A percentile compares a stretch with the other conserved stretches of the same genome.
phyloP scores from a whole-genome alignment of 768 basidiomycete species.

The Boletus reticulatus region DNA sequence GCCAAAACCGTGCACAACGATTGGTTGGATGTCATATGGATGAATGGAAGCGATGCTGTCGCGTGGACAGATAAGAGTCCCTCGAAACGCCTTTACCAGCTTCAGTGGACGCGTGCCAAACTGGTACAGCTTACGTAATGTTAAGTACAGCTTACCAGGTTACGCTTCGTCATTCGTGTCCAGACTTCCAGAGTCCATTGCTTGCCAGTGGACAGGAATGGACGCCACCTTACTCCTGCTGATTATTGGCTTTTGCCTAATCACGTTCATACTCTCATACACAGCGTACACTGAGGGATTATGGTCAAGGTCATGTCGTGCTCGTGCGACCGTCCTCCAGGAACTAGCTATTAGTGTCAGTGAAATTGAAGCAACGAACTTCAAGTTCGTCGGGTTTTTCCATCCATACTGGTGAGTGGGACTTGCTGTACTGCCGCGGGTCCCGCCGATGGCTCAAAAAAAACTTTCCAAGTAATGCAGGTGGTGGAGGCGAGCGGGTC shows the following conservation, averaged over 20 bases:
- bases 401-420: conserved; percentile 89
- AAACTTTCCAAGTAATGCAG: conserved; percentile 72
- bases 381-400: conserved; percentile 75
- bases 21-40: neutral
- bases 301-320: conserved; percentile 19
- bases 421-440: neutral
- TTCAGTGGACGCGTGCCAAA: no score
- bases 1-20: neutral
- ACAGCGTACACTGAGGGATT: conserved; percentile 22
- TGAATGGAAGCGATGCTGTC: conserved; percentile 6
- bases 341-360: conserved; percentile 9
- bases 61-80: neutral
- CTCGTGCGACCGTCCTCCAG: conserved; percentile 21
- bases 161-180: no score
- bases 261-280: conserved; percentile 18
- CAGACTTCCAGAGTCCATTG: no score
- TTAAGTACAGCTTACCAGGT: no score
- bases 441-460: conserved; percentile 31
- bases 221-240: conserved; percentile 10
- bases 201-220: conserved; percentile 6
- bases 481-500: conserved; percentile 95
- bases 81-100: no score
- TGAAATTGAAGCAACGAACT: neutral
- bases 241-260: conserved; percentile 11
- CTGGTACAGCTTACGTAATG: no score